phyloP scores from a whole-genome alignment of 257 asterid species.

The Ocimum tenuiflorum region DNA sequence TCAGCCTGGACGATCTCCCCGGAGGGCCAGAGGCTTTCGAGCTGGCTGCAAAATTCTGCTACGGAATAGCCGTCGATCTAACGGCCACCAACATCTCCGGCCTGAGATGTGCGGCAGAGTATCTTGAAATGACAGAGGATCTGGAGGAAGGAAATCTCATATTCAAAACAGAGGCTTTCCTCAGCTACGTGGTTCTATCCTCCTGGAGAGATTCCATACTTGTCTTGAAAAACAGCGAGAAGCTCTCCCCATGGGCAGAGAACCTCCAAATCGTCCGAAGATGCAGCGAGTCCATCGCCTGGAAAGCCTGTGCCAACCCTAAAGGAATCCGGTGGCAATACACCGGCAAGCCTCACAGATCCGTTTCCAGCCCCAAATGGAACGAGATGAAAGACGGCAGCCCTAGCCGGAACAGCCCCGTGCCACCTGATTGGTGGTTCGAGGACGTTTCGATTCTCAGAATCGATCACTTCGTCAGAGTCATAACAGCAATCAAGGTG shows the following conservation, averaged over 20 bases:
- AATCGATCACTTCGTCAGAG: constrained; percentile 85
- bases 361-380: constrained; percentile 78
- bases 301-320: constrained; percentile 98
- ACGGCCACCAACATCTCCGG: constrained; percentile 82
- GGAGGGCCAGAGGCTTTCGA: constrained; percentile 88
- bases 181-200: constrained; percentile 88
- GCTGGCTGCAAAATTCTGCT: constrained; percentile 90
- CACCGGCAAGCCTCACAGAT: constrained; percentile 53
- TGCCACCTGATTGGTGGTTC: constrained; percentile 95
- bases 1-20: constrained; percentile 64
- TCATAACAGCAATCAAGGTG: constrained; percentile 78
- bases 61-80: constrained; percentile 80
- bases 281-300: constrained; percentile 91
- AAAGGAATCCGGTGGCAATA: constrained; percentile 94
- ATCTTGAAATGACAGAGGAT: constrained; percentile 93
- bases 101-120: constrained; percentile 86
- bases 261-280: constrained; percentile 85
- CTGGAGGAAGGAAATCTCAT: constrained; percentile 91
- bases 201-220: constrained; percentile 91
- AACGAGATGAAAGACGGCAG: constrained; percentile 64
- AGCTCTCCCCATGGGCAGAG: constrained; percentile 91
- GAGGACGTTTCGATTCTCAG: constrained; percentile 81
- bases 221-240: constrained; percentile 71
- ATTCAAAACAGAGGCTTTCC: constrained; percentile 93
- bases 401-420: constrained; percentile 62